These are phyloP conservation scores for Xerocomus spinulosus DNA, from an alignment of 768 basidiomycete species.

Conservation along the genomic window DNA sequence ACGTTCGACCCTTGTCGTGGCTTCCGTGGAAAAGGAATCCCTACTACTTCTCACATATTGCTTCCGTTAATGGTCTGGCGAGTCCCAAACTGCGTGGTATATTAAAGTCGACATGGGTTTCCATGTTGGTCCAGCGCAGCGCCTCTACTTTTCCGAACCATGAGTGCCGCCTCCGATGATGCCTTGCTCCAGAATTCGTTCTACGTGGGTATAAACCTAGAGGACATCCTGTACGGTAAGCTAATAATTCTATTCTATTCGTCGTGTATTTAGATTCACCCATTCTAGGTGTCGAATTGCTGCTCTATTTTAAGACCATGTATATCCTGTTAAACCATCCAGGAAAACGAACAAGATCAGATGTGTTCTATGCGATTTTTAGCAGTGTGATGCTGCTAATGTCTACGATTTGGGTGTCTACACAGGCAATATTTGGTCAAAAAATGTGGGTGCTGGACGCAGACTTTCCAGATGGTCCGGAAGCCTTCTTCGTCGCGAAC, in stretches of 20 bases:
- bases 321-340: background rate
- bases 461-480: background rate
- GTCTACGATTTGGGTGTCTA: background rate
- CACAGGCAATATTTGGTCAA: background rate
- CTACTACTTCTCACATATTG: no score
- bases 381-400: background rate
- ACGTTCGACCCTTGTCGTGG: no score
- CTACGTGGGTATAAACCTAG: background rate
- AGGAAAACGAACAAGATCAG: background rate
- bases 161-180: background rate
- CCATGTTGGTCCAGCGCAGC: background rate
- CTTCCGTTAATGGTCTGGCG: no score
- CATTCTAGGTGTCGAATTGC: background rate
- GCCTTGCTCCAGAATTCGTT: background rate
- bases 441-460: background rate
- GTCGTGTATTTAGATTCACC: background rate
- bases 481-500: background rate
- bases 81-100: no score
- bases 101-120: background rate
- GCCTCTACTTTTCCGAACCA: background rate
- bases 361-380: background rate
- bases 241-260: background rate
- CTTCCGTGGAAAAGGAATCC: no score
- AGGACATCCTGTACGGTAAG: background rate
- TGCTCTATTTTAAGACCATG: background rate